phyloP scores from a whole-genome alignment of 345 rosid genomes.

The Lumnitzera racemosa region DNA sequence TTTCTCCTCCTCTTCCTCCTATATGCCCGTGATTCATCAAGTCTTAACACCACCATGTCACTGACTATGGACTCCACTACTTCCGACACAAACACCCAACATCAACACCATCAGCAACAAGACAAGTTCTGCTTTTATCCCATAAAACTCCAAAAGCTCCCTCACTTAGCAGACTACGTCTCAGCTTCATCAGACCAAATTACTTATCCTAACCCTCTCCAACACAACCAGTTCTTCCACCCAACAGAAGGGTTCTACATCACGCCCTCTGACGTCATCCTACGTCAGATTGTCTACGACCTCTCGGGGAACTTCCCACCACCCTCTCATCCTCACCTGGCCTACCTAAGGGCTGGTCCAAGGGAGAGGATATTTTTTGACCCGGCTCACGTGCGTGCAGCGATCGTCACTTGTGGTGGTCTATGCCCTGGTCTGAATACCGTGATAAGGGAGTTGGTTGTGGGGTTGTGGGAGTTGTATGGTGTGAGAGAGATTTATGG shows the following conservation, averaged over 20 bases:
- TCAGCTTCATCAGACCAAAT: constrained; percentile 19
- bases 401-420: constrained; percentile 85
- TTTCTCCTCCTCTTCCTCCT: no score
- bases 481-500: constrained; percentile 72
- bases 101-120: no score
- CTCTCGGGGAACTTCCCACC: constrained; percentile 31
- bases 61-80: no score
- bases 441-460: constrained; percentile 78
- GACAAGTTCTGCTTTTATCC: constrained; percentile 11
- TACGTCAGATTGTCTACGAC: constrained; percentile 47
- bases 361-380: constrained; percentile 45
- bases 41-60: no score
- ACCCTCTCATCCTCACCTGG: constrained; percentile 17
- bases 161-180: constrained; percentile 36
- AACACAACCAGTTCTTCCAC: constrained; percentile 45
- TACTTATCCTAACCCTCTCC: constrained; percentile 44
- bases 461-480: constrained; percentile 79
- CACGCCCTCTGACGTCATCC: constrained; percentile 42
- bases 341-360: constrained; percentile 76
- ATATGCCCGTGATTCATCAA: no score
- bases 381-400: constrained; percentile 35
- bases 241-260: constrained; percentile 68
- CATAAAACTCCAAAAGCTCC: constrained; percentile 24
- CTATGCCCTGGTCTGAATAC: constrained; percentile 91
- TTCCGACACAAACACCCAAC: no score